Base-by-base conservation (phyloP, 2,329 filamentous ascomycete species). In the Aspergillus cejpii region DNA sequence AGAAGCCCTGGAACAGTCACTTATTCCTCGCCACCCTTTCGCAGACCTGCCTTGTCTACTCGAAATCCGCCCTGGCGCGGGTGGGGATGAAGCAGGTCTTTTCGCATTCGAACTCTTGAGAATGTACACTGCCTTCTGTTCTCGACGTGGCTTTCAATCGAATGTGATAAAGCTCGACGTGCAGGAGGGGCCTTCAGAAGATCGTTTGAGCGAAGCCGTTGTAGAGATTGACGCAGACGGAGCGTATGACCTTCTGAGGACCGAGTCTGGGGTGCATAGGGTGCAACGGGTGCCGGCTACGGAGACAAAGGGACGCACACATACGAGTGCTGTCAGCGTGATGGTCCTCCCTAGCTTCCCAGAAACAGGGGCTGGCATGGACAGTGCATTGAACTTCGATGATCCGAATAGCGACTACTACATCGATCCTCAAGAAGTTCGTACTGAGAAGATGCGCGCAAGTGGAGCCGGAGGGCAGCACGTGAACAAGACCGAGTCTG, bases 401-500 rank as follows among this genome's bases (percentile, higher is more conserved):
- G 84, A 97, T 58, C 91, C 91, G 0, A 84, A 83, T 44, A 94
- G 87, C 66, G 86, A 96, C 62, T 96, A 94, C 70, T 95, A 90
- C 70, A 77, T 98, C 48, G 81, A 94, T 60, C 81, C 86, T 5
- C 77, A 81, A 49, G 91, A 98, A 47, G 88, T 98, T 19, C 77
- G 77, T 41, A 74, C 80, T 15, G 92, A 98, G 63, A 87, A 89
- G 49, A 95, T 97, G 90, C 79, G 90, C 12, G 89, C 92, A 0
- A 76, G 87, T 37, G 92, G 92, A 48, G 91, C 92, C 0, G 92
- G 92, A 24, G 92, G 92, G 1, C 92, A 98, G 71, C 92, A 98
- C 68, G 92, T 98, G 63, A 98, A 98, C 71, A 96, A 91, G 66
- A 98, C 92, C 0, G 92, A 98, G 71, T 95, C 88, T 23, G 92